These are phyloP conservation scores for Canavalia gladiata DNA, from an alignment of 306 rosid species.

Conservation along the genomic window DNA sequence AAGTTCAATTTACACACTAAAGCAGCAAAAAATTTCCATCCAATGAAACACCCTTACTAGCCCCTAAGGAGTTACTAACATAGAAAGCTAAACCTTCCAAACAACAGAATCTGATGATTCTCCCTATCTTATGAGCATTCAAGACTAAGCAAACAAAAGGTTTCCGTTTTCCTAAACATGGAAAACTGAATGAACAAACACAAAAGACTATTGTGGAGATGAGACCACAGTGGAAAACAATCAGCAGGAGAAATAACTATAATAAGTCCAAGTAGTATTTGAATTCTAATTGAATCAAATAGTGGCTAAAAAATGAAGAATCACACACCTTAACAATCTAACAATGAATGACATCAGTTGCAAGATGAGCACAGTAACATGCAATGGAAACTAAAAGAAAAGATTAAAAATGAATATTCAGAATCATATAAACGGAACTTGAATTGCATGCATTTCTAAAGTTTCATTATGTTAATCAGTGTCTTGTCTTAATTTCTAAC, in stretches of 20 bases:
- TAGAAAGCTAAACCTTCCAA: neutral
- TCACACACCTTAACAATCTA: neutral
- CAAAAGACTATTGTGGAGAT: neutral
- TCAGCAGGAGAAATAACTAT: neutral
- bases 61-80: neutral
- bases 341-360: neutral
- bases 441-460: neutral
- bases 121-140: neutral
- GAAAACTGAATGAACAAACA: neutral
- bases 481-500: neutral
- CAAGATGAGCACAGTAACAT: neutral
- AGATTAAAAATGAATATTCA: no score
- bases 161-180: neutral
- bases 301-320: neutral
- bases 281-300: neutral
- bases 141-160: neutral
- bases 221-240: neutral
- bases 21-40: neutral
- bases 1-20: neutral
- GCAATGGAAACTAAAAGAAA: neutral
- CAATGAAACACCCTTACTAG: neutral
- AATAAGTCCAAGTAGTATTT: neutral
- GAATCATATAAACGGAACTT: no score
- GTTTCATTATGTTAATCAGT: neutral
- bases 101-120: neutral